These are phyloP conservation scores for Corchorus olitorius DNA, from an alignment of 345 rosid genomes.

Conservation along the genomic window DNA sequence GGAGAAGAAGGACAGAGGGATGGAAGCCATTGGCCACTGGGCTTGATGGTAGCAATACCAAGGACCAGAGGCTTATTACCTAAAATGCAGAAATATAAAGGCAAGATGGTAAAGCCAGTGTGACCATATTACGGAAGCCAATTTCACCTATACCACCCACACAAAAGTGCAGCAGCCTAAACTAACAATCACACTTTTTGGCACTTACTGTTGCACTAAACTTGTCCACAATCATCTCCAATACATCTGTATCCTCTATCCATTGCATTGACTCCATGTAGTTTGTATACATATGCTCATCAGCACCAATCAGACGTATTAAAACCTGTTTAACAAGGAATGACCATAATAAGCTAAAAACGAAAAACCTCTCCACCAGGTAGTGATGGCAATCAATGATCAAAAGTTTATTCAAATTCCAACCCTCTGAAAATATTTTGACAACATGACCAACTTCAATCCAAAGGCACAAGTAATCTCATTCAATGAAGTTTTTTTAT, in stretches of 20 bases:
- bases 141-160: neutral
- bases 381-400: neutral
- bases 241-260: slow-evolving; percentile 82
- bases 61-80: neutral
- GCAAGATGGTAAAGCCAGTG: too few relatives aligned
- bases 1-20: neutral
- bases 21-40: neutral
- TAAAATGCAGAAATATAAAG: too few relatives aligned
- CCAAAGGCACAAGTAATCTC: slow-evolving; percentile 1
- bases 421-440: neutral
- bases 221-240: slow-evolving; percentile 91
- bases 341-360: slow-evolving; percentile 3
- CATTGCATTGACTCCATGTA: slow-evolving; percentile 73
- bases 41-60: neutral
- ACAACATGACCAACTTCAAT: neutral
- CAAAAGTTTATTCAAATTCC: neutral
- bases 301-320: slow-evolving; percentile 84
- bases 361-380: neutral
- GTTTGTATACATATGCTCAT: slow-evolving; percentile 83
- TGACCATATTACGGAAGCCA: neutral
- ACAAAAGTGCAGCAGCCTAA: too few relatives aligned
- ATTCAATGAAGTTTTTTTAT: neutral
- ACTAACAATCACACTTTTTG: neutral
- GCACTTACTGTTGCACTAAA: slow-evolving; percentile 88
- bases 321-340: slow-evolving; percentile 57